A percentile compares a stretch with the other conserved stretches of the same genome.
phyloP scores from a whole-genome alignment of 768 basidiomycete genomes.

The Panus rudis region DNA sequence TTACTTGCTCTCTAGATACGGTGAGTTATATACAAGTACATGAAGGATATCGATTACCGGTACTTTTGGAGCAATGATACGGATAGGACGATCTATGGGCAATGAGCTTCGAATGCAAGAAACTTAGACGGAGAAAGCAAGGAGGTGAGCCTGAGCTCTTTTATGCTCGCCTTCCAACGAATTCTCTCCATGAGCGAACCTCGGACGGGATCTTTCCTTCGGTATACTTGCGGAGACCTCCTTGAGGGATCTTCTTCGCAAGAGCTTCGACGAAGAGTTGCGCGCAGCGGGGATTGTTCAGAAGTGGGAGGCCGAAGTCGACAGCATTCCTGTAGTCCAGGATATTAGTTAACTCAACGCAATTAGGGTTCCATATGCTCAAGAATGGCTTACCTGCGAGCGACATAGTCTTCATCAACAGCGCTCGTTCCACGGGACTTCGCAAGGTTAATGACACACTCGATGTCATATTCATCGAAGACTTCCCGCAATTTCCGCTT shows the following conservation, averaged over 20 bases:
- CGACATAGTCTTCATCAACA: constrained; percentile 93
- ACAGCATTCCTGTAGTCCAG: constrained; percentile 67
- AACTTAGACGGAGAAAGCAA: background rate
- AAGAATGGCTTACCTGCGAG: constrained; percentile 55
- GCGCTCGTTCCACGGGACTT: constrained; percentile 67
- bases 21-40: too few species aligned
- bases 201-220: constrained; percentile 89
- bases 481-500: constrained; percentile 93
- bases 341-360: background rate
- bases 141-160: background rate
- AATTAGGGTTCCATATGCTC: constrained; percentile 9
- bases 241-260: constrained; percentile 74
- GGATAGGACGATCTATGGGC: too few species aligned
- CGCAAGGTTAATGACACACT: constrained; percentile 90
- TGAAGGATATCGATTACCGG: background rate
- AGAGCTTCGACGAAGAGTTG: constrained; percentile 87
- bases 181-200: constrained; percentile 89
- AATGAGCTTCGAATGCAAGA: background rate
- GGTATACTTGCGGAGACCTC: constrained; percentile 69
- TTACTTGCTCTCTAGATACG: too few species aligned
- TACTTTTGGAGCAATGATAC: too few species aligned
- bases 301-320: constrained; percentile 87
- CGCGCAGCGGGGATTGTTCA: constrained; percentile 88
- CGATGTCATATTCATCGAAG: constrained; percentile 90
- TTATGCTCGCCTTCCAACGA: constrained; percentile 67